Percentiles rank a stretch among this genome's conserved stretches.
These are phyloP conservation scores for Xylaria sp. DNA, from an alignment of 2,329 filamentous ascomycete species.

Conservation along the genomic window DNA sequence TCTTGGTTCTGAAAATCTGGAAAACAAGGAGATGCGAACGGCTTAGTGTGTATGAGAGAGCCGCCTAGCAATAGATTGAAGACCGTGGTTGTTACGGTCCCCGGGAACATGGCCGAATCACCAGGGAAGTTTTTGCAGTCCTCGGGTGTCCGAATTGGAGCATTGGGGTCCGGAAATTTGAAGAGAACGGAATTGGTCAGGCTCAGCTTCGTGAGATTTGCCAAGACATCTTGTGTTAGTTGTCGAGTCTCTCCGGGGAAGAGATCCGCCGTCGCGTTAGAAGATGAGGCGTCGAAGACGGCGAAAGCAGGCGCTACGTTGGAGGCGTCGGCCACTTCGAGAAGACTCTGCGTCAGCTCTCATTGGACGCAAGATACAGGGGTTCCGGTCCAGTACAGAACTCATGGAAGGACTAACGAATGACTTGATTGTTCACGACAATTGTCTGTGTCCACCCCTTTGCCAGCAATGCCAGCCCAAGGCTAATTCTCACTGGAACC, in stretches of 20 bases:
- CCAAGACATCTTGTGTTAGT: constrained; percentile 35
- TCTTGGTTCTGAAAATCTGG: constrained; percentile 37
- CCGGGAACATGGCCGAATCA: constrained; percentile 36
- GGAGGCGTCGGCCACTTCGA: constrained; percentile 35
- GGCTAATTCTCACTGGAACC: constrained; percentile 20
- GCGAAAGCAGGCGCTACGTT: constrained; percentile 36
- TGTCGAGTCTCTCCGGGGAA: constrained; percentile 38
- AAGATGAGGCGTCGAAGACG: constrained; percentile 33
- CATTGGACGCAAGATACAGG: neutral
- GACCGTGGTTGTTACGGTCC: constrained; percentile 32
- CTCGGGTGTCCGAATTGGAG: constrained; percentile 29
- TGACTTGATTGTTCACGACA: constrained; percentile 35
- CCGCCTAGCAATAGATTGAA: constrained; percentile 38
- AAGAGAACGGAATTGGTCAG: constrained; percentile 37
- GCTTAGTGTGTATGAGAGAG: constrained; percentile 37
- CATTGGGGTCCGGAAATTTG: constrained; percentile 32
- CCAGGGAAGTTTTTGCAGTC: constrained; percentile 38
- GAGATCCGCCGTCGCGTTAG: constrained; percentile 37
- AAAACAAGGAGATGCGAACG: constrained; percentile 39
- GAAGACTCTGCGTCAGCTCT: constrained; percentile 29
- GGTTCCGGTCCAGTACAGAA: constrained; percentile 1
- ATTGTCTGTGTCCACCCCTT: constrained; percentile 34
- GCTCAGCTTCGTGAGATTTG: constrained; percentile 37
- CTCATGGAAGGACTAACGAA: constrained; percentile 36
- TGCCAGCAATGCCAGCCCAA: constrained; percentile 27